Evolutionary conservation across 2,329 filamentous ascomycete genomes (phyloP).

Genomic region (Xylaria arbuscula): DNA sequence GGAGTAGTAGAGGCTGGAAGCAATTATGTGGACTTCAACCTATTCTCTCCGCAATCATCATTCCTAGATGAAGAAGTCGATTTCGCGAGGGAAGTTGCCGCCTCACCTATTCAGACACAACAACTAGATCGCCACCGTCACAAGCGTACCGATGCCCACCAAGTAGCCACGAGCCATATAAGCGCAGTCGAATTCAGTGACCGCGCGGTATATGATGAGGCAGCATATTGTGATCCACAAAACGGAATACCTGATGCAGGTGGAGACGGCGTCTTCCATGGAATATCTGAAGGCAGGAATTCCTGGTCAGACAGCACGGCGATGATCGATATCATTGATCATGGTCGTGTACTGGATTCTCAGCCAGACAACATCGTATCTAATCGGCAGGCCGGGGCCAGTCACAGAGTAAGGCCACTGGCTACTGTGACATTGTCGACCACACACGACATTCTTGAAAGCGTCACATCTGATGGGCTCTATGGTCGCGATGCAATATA

Average conservation of each 20-base stretch:
- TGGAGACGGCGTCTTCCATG: slow-evolving; percentile 11
- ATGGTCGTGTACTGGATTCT: not conserved
- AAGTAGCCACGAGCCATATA: slow-evolving; percentile 1
- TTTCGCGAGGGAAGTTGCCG: slow-evolving; percentile 44
- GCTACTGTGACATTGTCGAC: not conserved
- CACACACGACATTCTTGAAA: not conserved
- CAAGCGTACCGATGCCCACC: not conserved
- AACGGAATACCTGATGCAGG: not conserved
- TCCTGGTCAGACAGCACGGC: slow-evolving; percentile 2
- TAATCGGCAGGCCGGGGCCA: not conserved
- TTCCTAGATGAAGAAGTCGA: slow-evolving; percentile 62
- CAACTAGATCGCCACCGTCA: slow-evolving; percentile 5
- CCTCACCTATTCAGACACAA: slow-evolving; percentile 33
- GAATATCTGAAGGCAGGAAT: slow-evolving; percentile 4
- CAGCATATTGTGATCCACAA: not conserved
- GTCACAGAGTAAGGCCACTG: not conserved
- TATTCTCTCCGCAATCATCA: slow-evolving; percentile 63
- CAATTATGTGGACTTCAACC: slow-evolving; percentile 66
- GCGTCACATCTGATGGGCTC: slow-evolving; percentile 26
- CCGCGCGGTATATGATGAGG: not conserved
- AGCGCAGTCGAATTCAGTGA: not conserved
- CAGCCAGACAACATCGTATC: not conserved
- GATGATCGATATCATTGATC: not conserved
- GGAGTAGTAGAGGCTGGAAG: slow-evolving; percentile 52
- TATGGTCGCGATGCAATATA: slow-evolving; percentile 27